Evolutionary conservation across 108 stramenopile species (phyloP).

Genomic region (Aurantiochytrium sp.): DNA sequence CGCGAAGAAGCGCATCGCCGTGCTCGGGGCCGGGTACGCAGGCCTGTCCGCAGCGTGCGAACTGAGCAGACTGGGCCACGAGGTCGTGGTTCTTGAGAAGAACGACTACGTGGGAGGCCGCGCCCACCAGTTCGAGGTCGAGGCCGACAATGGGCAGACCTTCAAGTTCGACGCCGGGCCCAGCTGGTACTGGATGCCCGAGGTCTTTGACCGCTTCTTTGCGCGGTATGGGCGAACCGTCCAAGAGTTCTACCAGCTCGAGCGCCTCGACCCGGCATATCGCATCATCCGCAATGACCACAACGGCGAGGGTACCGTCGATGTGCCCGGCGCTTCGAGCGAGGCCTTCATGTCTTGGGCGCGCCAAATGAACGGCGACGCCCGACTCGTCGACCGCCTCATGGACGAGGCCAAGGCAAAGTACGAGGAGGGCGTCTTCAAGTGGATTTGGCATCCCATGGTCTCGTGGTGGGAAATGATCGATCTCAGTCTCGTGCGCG

Average conservation of each 20-base stretch:
- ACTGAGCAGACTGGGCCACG: not conserved
- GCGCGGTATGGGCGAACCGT: not conserved
- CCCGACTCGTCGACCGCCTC: not conserved
- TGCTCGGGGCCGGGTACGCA: not conserved
- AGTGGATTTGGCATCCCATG: conserved; percentile 14
- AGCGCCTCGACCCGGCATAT: not conserved
- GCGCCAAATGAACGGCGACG: no score
- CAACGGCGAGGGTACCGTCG: not conserved
- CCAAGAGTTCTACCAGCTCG: not conserved
- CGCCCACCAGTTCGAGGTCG: not conserved
- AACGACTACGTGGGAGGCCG: not conserved
- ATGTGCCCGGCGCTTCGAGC: not conserved
- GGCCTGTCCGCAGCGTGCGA: not conserved
- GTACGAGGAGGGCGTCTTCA: conserved; percentile 3
- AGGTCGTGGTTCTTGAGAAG: not conserved
- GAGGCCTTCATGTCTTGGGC: not conserved
- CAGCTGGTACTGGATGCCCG: conserved; percentile 21
- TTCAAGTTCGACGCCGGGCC: conserved; percentile 18
- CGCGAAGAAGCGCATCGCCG: not conserved
- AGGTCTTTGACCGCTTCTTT: conserved; percentile 11
- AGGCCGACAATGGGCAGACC: not conserved
- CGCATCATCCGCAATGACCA: not conserved
- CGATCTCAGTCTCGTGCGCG: not conserved
- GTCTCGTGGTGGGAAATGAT: not conserved
- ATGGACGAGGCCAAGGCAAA: not conserved